phyloP scores from a whole-genome alignment of 305 asterid species.

The Fraxinus paxiana region DNA sequence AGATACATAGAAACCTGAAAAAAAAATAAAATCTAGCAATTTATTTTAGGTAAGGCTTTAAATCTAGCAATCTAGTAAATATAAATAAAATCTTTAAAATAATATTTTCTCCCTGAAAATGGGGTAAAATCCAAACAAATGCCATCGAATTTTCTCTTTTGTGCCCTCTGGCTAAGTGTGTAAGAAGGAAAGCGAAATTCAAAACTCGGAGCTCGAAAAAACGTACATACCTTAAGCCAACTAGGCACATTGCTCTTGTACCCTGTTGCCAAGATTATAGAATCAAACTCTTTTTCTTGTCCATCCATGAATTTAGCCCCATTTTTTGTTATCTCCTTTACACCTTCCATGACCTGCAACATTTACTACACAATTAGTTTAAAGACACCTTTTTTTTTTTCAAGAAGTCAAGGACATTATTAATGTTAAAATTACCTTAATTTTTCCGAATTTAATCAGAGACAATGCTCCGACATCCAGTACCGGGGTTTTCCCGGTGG shows the following conservation, averaged over 20 bases:
- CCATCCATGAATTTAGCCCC: constrained; percentile 85
- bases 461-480: constrained; percentile 87
- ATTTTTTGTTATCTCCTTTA: constrained; percentile 59
- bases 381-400: not conserved
- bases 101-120: constrained; percentile 10
- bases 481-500: constrained; percentile 88
- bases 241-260: constrained; percentile 92
- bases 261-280: constrained; percentile 84
- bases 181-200: constrained; percentile 33
- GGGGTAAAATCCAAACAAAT: constrained; percentile 32
- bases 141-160: constrained; percentile 40
- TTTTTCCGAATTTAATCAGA: constrained; percentile 58
- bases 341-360: constrained; percentile 64
- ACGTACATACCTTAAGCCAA: constrained; percentile 73
- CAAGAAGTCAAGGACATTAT: not conserved
- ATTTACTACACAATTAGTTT: not conserved
- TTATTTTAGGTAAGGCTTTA: constrained; percentile 15
- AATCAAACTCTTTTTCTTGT: constrained; percentile 69
- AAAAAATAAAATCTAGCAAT: not conserved
- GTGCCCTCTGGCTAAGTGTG: constrained; percentile 24
- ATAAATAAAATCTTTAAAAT: not conserved
- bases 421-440: constrained; percentile 41
- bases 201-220: not conserved
- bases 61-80: not conserved
- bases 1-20: not conserved